Evolutionary conservation across 2,329 filamentous ascomycete genomes (phyloP).

Genomic region (Escovopsis sp.): DNA sequence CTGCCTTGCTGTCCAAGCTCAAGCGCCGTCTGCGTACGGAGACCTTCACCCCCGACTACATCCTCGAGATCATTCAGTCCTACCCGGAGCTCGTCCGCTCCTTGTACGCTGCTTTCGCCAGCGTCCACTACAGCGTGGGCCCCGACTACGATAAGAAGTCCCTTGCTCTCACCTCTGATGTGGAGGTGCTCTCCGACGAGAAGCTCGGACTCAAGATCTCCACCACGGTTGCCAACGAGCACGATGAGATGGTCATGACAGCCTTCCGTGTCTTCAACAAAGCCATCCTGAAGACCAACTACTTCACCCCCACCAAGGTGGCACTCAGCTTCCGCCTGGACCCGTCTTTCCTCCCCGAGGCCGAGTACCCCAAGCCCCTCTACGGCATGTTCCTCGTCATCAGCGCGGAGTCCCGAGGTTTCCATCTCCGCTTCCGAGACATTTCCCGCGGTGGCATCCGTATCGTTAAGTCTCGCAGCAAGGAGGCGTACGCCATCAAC

Average conservation of each 20-base stretch:
- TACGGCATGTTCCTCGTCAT: constrained; percentile 99
- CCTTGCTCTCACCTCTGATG: constrained; percentile 39
- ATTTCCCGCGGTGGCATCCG: constrained; percentile 94
- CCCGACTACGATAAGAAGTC: constrained; percentile 34
- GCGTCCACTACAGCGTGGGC: constrained; percentile 53
- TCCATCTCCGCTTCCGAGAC: constrained; percentile 94
- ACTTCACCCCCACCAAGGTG: constrained; percentile 93
- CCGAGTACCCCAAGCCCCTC: constrained; percentile 84
- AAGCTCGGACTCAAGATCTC: constrained; percentile 64
- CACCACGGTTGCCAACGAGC: constrained; percentile 74
- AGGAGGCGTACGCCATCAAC: constrained; percentile 93
- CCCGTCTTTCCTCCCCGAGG: constrained; percentile 71
- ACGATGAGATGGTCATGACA: constrained; percentile 96
- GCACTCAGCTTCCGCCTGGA: constrained; percentile 92
- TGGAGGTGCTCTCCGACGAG: constrained; percentile 59
- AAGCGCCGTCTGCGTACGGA: constrained; percentile 92
- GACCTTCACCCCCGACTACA: constrained; percentile 97
- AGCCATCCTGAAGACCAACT: constrained; percentile 92
- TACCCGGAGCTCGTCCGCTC: constrained; percentile 79
- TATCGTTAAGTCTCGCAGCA: constrained; percentile 95
- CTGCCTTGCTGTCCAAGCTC: constrained; percentile 78
- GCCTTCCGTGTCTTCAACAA: constrained; percentile 94
- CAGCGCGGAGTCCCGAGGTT: constrained; percentile 88
- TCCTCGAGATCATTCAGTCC: constrained; percentile 86
- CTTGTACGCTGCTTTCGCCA: constrained; percentile 84